Conservation (phyloP, 1,139 yeast genomes). For the Pichia inconspicua region DNA sequence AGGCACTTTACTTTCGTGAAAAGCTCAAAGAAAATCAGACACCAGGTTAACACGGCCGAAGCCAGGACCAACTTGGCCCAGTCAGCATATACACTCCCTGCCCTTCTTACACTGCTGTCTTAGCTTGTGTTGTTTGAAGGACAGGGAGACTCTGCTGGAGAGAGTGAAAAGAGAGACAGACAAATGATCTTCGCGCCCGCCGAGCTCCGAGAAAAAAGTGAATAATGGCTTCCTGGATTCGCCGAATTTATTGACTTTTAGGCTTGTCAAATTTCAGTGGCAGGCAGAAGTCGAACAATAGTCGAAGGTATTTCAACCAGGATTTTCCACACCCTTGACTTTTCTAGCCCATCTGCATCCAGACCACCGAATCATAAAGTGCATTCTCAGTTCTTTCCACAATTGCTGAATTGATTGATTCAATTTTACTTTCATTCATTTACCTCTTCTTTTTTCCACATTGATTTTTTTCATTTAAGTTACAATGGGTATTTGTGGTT, state of each 20-base stretch:
- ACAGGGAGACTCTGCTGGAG: too few species aligned
- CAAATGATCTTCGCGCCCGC: not conserved
- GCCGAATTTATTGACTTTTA: not conserved
- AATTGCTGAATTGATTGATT: not conserved
- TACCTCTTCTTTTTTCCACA: not conserved
- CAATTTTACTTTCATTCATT: not conserved
- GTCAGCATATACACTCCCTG: too few species aligned
- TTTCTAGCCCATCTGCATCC: not conserved
- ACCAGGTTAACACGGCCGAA: too few species aligned
- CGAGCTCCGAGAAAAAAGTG: not conserved
- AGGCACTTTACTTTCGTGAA: too few species aligned
- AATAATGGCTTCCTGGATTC: not conserved
- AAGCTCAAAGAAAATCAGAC: too few species aligned
- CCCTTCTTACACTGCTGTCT: too few species aligned
- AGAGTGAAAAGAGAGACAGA: too few species aligned
- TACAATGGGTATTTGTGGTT: constrained; percentile 29
- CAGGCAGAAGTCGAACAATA: too few species aligned
- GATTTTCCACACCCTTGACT: not conserved
- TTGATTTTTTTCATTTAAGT: not conserved
- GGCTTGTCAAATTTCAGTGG: too few species aligned
- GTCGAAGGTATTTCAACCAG: not conserved
- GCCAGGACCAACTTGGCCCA: too few species aligned
- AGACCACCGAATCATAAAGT: not conserved
- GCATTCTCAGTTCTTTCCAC: not conserved
- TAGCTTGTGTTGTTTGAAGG: too few species aligned